These are phyloP conservation scores for Aspergillus pseudoviridinutans DNA, from an alignment of 2,329 filamentous ascomycete species.

Conservation along the genomic window DNA sequence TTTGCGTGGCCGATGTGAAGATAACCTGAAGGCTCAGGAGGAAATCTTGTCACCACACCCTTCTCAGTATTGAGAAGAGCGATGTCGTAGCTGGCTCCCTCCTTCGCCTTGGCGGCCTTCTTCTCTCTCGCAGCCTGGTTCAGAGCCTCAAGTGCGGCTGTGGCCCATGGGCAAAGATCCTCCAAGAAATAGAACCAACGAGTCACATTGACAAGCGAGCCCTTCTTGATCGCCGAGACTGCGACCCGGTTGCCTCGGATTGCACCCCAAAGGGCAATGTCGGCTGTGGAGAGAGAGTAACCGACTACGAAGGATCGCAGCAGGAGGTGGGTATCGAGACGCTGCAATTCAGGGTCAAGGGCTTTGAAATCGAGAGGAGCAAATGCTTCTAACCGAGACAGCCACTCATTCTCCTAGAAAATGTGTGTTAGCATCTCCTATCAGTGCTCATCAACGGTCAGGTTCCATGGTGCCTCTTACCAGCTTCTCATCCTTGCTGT, in stretches of 20 bases:
- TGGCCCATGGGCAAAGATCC: constrained; percentile 72
- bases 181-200: constrained; percentile 89
- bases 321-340: constrained; percentile 81
- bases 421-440: constrained; percentile 2
- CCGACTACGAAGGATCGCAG: constrained; percentile 83
- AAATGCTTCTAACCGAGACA: constrained; percentile 50
- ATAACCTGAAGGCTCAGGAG: constrained; percentile 92
- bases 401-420: constrained; percentile 50
- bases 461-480: constrained; percentile 18
- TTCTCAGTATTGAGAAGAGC: constrained; percentile 78
- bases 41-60: constrained; percentile 87
- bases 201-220: constrained; percentile 68
- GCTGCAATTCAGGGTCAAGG: constrained; percentile 68
- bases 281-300: constrained; percentile 70
- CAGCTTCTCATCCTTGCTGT: constrained; percentile 33
- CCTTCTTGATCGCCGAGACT: constrained; percentile 74
- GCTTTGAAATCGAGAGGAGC: constrained; percentile 72
- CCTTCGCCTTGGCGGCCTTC: constrained; percentile 65
- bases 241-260: constrained; percentile 82
- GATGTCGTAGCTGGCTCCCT: constrained; percentile 85
- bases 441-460: not conserved
- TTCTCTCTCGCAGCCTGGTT: constrained; percentile 67
- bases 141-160: constrained; percentile 64
- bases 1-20: constrained; percentile 96
- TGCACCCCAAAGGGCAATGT: constrained; percentile 78